Percentiles rank a stretch among this genome's conserved stretches.
phyloP scores from a whole-genome alignment of 1,284 basidiomycete genomes.

The Malassezia sympodialis region DNA sequence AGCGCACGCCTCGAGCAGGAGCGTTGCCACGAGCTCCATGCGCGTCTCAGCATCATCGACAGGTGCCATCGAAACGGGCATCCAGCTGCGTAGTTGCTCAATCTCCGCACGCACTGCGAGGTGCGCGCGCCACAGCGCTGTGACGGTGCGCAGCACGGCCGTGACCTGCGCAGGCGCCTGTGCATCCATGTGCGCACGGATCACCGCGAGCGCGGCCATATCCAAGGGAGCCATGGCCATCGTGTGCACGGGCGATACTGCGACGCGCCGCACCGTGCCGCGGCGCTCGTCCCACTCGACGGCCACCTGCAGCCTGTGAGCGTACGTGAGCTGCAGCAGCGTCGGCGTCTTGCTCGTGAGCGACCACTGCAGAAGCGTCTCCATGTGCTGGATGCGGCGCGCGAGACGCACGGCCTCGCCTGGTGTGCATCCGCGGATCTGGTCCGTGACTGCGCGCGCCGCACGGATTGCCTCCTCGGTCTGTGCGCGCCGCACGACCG shows the following conservation, averaged over 20 bases:
- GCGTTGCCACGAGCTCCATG: slow-evolving; percentile 21
- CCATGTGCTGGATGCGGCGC: slow-evolving; percentile 30
- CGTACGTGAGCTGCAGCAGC: slow-evolving; percentile 25
- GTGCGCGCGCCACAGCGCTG: slow-evolving; percentile 22
- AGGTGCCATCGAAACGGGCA: slow-evolving; percentile 24
- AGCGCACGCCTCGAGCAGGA: slow-evolving; percentile 22
- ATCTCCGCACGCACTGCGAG: slow-evolving; percentile 27
- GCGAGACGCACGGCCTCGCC: slow-evolving; percentile 35
- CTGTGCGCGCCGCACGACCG: slow-evolving; percentile 26
- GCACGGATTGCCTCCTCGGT: slow-evolving; percentile 31
- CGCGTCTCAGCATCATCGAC: slow-evolving; percentile 18
- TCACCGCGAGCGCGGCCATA: slow-evolving; percentile 4
- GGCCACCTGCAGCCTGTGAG: slow-evolving; percentile 25
- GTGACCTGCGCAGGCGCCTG: slow-evolving; percentile 15
- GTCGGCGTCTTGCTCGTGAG: slow-evolving; percentile 17
- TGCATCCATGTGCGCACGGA: slow-evolving; percentile 18
- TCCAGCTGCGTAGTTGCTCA: slow-evolving; percentile 25
- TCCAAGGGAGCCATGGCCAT: slow-evolving; percentile 9
- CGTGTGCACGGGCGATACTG: slow-evolving; percentile 14
- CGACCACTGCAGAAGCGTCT: slow-evolving; percentile 33
- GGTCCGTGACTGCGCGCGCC: slow-evolving; percentile 36
- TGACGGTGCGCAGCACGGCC: slow-evolving; percentile 22
- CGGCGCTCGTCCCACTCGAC: slow-evolving; percentile 24
- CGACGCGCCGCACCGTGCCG: slow-evolving; percentile 24
- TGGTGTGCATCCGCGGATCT: slow-evolving; percentile 41